Evolutionary conservation across 2,329 filamentous ascomycete genomes (phyloP), one percentile per base, ranked within the genome.

Genomic region (Meredithiella fracta): DNA sequence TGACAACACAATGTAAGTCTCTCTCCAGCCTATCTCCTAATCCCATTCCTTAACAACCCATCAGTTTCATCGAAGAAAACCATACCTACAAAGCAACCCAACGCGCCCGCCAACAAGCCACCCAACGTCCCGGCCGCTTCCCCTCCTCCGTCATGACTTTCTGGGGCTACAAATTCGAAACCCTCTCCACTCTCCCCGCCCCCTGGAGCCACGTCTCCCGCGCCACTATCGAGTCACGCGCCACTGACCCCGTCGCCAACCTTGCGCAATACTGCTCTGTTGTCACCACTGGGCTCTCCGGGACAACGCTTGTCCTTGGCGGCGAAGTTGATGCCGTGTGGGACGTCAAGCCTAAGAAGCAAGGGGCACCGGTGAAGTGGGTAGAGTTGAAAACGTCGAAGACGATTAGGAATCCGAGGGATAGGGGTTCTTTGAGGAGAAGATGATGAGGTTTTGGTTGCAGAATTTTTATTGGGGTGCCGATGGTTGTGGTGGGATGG

Each of bases 101-200:
- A 11, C 77, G 80, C 61, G 68, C 72, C 59, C 71, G 74, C 31
- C 83, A 89, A 47, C 61, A 59, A 3, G 51, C 55, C 9, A 76
- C 63, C 71, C 79, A 61, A 47, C 63, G 65, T 47, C 64, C 60
- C 23, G 65, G 66, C n/a, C 67, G 66, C 26, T 68, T 70, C 42
- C 78, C 86, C 0, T 82, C 85, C 53, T 85, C 92, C 58, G 73
- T 90, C 60, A 96, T 96, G 89, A 81, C 83, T 52, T 98, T 83
- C 65, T 97, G 91, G 91, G 91, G 91, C 37, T 98, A 98, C 72
- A 98, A 98, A 66, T 98, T 98, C 64, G 92, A 98, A 68, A 85
- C 87, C 0, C 69, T 98, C 1, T 81, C 83, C 5, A 82, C 92
- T 1, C 70, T 97, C 3, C 82, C 86, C 1, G 70, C 75, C 1